Conservation (phyloP, 148 eudicot genomes). For the Rhododendron mucronatum region DNA sequence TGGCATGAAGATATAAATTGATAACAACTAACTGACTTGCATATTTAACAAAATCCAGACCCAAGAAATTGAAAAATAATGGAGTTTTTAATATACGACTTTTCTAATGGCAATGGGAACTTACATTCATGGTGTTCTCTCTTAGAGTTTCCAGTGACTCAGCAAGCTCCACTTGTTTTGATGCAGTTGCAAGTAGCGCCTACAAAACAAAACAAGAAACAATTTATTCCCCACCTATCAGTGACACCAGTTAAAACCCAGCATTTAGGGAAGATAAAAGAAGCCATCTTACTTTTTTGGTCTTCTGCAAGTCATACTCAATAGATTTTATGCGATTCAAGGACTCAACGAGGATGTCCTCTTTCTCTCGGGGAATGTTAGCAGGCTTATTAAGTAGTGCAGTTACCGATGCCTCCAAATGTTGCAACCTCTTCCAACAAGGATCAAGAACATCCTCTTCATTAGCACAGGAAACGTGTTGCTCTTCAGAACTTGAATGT, state of each 20-base stretch:
- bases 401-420: conserved; percentile 57
- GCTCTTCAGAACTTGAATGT: conserved; percentile 33
- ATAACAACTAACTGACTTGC: neutral
- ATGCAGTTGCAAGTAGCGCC: conserved; percentile 83
- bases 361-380: conserved; percentile 82
- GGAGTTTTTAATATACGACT: neutral
- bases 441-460: conserved; percentile 53
- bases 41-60: neutral
- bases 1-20: neutral
- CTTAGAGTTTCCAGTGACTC: conserved; percentile 69
- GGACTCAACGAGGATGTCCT: conserved; percentile 69
- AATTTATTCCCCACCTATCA: neutral
- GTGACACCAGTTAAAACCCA: neutral
- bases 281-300: conserved; percentile 57
- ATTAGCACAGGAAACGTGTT: conserved; percentile 14
- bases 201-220: conserved; percentile 7
- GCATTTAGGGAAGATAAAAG: neutral
- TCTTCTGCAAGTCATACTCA: conserved; percentile 90
- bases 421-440: conserved; percentile 72
- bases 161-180: conserved; percentile 88
- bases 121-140: conserved; percentile 58
- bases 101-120: conserved; percentile 18
- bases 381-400: conserved; percentile 72
- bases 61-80: neutral
- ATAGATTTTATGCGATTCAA: conserved; percentile 76